A percentile compares a stretch with the other conserved stretches of the same genome.
Evolutionary conservation across 305 asterid genomes (phyloP).

Genomic region (Fraxinus ornus): DNA sequence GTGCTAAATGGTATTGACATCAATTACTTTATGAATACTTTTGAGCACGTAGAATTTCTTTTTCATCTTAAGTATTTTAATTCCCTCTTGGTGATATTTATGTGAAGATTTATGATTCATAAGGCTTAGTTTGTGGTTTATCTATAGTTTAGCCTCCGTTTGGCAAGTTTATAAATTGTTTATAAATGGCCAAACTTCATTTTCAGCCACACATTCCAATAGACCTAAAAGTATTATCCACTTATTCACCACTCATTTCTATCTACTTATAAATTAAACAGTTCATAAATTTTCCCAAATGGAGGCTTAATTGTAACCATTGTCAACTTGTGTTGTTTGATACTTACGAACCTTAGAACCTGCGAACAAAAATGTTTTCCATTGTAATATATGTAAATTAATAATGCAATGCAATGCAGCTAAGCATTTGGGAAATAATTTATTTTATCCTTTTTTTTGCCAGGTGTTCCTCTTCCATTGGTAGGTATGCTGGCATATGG

Average conservation of each 20-base stretch:
- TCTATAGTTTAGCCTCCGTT: background rate
- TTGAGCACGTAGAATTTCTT: background rate
- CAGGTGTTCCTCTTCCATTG: constrained; percentile 88
- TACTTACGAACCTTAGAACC: background rate
- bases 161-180: background rate
- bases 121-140: background rate
- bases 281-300: background rate
- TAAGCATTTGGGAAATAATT: constrained; percentile 23
- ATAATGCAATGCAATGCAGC: background rate
- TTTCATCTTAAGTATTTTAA: background rate
- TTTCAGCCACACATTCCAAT: background rate
- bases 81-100: background rate
- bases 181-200: background rate
- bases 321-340: background rate
- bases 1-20: background rate
- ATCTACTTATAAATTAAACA: background rate
- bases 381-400: constrained; percentile 17
- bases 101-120: background rate
- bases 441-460: constrained; percentile 28
- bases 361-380: background rate
- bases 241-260: background rate
- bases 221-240: background rate
- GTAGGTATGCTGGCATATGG: constrained; percentile 91
- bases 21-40: background rate
- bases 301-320: background rate